Evolutionary conservation across 805 yeast species (phyloP).

Genomic region (Metschnikowia peoriensis): DNA sequence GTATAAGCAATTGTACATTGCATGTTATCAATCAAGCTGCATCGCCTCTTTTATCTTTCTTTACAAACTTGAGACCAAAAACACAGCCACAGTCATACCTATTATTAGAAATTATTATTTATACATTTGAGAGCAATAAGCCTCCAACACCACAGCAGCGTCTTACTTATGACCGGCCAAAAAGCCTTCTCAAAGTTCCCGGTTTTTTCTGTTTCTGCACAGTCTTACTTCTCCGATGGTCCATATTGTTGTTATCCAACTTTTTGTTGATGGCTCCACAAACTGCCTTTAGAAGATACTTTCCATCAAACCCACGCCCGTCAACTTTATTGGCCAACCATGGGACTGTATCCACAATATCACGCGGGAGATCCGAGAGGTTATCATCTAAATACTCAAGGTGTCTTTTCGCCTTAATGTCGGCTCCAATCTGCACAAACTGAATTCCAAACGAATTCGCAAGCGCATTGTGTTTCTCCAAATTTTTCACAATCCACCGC

Average conservation of each 20-base stretch:
- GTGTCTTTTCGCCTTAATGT: slow-evolving; percentile 9
- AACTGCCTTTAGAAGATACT: slow-evolving; percentile 16
- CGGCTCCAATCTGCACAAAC: slow-evolving; percentile 18
- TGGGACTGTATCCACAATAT: slow-evolving; percentile 18
- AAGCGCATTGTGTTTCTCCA: slow-evolving; percentile 11
- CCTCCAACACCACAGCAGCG: too few species aligned
- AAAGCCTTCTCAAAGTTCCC: slow-evolving; percentile 8
- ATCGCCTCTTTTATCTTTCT: too few species aligned
- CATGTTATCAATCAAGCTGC: too few species aligned
- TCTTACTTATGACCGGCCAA: background rate
- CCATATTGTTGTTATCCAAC: slow-evolving; percentile 10
- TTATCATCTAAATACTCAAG: slow-evolving; percentile 14
- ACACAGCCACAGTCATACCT: too few species aligned
- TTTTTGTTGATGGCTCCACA: slow-evolving; percentile 17
- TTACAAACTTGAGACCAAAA: too few species aligned
- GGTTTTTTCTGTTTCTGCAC: slow-evolving; percentile 1
- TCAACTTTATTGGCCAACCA: slow-evolving; percentile 12
- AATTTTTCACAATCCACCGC: slow-evolving; percentile 15
- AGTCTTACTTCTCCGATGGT: background rate
- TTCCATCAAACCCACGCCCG: slow-evolving; percentile 14
- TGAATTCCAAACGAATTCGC: slow-evolving; percentile 17
- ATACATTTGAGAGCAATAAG: too few species aligned
- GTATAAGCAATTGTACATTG: too few species aligned
- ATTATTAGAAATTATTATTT: too few species aligned
- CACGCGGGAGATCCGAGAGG: slow-evolving; percentile 11